Percentiles rank a stretch among this genome's conserved stretches.
phyloP scores from a whole-genome alignment of 75 land plant genomes.

The Chamaecyparis obtusa region DNA sequence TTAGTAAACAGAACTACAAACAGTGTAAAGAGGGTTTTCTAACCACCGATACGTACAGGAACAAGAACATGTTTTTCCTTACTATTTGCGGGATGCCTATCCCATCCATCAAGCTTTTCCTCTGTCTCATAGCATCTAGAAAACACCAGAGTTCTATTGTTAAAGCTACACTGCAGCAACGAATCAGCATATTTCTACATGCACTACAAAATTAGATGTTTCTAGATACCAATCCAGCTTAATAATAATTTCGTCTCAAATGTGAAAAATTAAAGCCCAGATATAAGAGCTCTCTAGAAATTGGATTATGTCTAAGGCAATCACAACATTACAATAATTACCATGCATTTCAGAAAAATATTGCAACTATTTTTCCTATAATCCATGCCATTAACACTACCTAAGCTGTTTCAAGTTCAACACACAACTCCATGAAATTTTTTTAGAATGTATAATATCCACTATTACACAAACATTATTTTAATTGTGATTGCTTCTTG shows the following conservation, averaged over 20 bases:
- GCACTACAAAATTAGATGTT: background rate
- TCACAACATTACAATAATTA: background rate
- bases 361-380: background rate
- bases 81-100: conserved; percentile 36
- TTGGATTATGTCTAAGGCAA: background rate
- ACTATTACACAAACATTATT: background rate
- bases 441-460: background rate
- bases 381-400: background rate
- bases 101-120: conserved; percentile 34
- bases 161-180: background rate
- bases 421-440: background rate
- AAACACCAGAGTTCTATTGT: conserved; percentile 1
- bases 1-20: conserved; percentile 3
- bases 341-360: background rate
- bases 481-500: background rate
- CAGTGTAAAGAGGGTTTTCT: background rate
- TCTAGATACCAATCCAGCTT: background rate
- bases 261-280: background rate
- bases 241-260: background rate
- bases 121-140: conserved; percentile 42
- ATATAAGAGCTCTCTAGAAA: background rate
- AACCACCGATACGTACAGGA: conserved; percentile 23
- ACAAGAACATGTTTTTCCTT: conserved; percentile 32
- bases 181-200: background rate
- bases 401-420: background rate